These are phyloP conservation scores for Fusarium ramigenum DNA, from an alignment of 2,329 filamentous ascomycete species.

Conservation along the genomic window DNA sequence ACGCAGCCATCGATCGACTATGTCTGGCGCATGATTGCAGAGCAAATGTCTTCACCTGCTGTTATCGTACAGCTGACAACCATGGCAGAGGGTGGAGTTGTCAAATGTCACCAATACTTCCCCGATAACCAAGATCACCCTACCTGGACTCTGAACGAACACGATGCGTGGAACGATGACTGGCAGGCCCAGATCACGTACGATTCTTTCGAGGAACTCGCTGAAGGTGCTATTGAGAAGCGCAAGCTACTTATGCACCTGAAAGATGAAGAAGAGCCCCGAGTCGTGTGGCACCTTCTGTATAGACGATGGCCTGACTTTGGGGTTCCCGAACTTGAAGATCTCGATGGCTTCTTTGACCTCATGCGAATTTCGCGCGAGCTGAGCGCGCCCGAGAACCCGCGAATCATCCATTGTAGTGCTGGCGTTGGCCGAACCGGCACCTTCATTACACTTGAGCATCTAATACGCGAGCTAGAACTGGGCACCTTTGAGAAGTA, in stretches of 20 bases:
- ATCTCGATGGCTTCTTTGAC: conserved; percentile 73
- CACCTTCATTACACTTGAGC: conserved; percentile 96
- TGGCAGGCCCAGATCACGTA: conserved; percentile 76
- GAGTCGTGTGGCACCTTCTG: conserved; percentile 82
- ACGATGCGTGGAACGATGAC: conserved; percentile 71
- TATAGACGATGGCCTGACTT: conserved; percentile 94
- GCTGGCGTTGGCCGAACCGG: conserved; percentile 94
- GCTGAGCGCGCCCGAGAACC: conserved; percentile 63
- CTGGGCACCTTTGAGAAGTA: conserved; percentile 71
- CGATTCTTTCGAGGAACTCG: conserved; percentile 66
- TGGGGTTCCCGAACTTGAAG: conserved; percentile 76
- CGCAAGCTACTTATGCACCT: conserved; percentile 74
- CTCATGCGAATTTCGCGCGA: conserved; percentile 74
- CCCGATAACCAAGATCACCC: conserved; percentile 66
- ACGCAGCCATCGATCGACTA: conserved; percentile 79
- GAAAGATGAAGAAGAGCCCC: conserved; percentile 56
- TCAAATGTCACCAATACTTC: conserved; percentile 93
- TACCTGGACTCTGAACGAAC: conserved; percentile 67
- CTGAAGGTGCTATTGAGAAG: conserved; percentile 72
- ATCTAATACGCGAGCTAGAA: conserved; percentile 83
- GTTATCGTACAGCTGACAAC: conserved; percentile 96
- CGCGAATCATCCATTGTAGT: conserved; percentile 86
- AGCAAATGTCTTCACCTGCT: conserved; percentile 75
- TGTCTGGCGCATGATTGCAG: conserved; percentile 95
- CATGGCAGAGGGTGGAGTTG: conserved; percentile 77